A percentile compares a stretch with the other conserved stretches of the same genome.
Evolutionary conservation across 2,329 filamentous ascomycete genomes (phyloP).

Genomic region (Fusarium sp.): DNA sequence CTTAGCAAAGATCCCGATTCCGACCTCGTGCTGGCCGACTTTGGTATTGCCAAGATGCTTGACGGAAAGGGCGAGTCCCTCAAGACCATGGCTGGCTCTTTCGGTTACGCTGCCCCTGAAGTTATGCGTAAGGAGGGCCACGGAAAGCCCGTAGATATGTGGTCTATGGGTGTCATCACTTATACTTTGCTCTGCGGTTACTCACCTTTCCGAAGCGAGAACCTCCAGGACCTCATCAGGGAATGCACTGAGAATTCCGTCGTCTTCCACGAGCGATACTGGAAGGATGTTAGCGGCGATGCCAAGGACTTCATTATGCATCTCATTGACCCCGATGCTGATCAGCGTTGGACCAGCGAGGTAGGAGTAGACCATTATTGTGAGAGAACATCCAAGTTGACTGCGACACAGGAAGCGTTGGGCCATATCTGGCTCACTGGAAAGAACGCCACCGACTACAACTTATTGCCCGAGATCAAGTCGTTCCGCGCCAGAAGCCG

Average conservation of each 20-base stretch:
- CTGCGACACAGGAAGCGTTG: slow-evolving; percentile 72
- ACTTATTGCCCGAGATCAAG: slow-evolving; percentile 95
- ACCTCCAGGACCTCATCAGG: slow-evolving; percentile 89
- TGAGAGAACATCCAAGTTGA: slow-evolving; percentile 28
- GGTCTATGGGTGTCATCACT: slow-evolving; percentile 98
- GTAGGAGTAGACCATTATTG: slow-evolving; percentile 57
- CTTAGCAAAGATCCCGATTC: slow-evolving; percentile 82
- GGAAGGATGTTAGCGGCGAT: slow-evolving; percentile 95
- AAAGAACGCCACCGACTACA: slow-evolving; percentile 92
- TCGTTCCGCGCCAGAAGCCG: slow-evolving; percentile 92
- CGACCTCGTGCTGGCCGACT: slow-evolving; percentile 92
- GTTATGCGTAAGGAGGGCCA: slow-evolving; percentile 98
- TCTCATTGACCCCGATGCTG: slow-evolving; percentile 82
- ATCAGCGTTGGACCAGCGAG: slow-evolving; percentile 80
- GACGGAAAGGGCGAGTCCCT: slow-evolving; percentile 90
- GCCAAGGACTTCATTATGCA: slow-evolving; percentile 93
- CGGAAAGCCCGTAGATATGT: slow-evolving; percentile 99
- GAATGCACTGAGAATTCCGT: slow-evolving; percentile 88
- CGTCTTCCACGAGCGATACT: slow-evolving; percentile 97
- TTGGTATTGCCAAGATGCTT: slow-evolving; percentile 98
- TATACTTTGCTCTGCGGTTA: slow-evolving; percentile 98
- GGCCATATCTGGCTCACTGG: slow-evolving; percentile 90
- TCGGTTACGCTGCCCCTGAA: slow-evolving; percentile 96
- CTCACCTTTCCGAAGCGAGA: slow-evolving; percentile 97
- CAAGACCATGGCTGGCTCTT: slow-evolving; percentile 98